Evolutionary conservation across 2,329 filamentous ascomycete genomes (phyloP).

Genomic region (Ramularia endophylla): DNA sequence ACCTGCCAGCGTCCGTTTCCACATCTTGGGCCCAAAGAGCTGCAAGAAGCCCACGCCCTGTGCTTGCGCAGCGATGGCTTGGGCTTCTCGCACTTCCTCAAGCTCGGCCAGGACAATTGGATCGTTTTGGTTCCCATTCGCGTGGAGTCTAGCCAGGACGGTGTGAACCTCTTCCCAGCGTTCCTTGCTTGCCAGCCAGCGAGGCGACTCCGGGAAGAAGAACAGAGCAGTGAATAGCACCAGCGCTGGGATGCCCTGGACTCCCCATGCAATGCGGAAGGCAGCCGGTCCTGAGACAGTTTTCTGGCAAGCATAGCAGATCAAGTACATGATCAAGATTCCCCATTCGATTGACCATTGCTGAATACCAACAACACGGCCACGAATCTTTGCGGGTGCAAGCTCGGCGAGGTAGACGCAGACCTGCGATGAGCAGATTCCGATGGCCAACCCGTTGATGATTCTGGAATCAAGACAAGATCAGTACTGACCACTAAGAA

Average conservation of each 20-base stretch:
- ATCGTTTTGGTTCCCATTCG: slow-evolving; percentile 37
- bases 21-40: slow-evolving; percentile 48
- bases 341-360: slow-evolving; percentile 64
- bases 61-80: slow-evolving; percentile 35
- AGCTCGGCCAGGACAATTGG: slow-evolving; percentile 44
- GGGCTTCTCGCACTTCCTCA: slow-evolving; percentile 39
- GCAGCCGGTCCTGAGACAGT: slow-evolving; percentile 25
- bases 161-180: slow-evolving; percentile 40
- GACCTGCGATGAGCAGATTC: slow-evolving; percentile 63
- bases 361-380: slow-evolving; percentile 63
- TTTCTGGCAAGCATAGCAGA: slow-evolving; percentile 56
- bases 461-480: slow-evolving; percentile 34
- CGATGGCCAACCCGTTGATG: slow-evolving; percentile 65
- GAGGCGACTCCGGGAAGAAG: slow-evolving; percentile 42
- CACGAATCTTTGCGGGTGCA: slow-evolving; percentile 50
- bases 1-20: slow-evolving; percentile 51
- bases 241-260: slow-evolving; percentile 41
- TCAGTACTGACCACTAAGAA: too few relatives aligned
- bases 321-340: slow-evolving; percentile 63
- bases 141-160: slow-evolving; percentile 41
- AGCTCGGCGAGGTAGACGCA: slow-evolving; percentile 59
- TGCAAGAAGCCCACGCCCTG: slow-evolving; percentile 35
- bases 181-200: slow-evolving; percentile 45
- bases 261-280: slow-evolving; percentile 50
- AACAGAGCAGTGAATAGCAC: slow-evolving; percentile 41